A percentile compares a stretch with the other conserved stretches of the same genome.
These are phyloP conservation scores for Pythium phragmiticola DNA, from an alignment of 352 stramenopile species.

Conservation along the genomic window DNA sequence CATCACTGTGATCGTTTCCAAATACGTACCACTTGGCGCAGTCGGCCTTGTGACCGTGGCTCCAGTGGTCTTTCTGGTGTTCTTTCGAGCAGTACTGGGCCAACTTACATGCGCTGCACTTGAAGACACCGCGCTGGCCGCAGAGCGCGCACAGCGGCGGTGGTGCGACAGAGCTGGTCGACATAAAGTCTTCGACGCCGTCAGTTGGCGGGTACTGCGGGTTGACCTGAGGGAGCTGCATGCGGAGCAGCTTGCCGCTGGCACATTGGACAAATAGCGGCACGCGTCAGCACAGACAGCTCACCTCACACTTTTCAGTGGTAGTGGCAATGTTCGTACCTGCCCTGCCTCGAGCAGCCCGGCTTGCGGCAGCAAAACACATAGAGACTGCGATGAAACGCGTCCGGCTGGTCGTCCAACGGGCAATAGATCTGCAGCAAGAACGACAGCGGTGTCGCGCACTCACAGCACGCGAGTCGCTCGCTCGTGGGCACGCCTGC, in stretches of 20 bases:
- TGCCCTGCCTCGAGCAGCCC: conserved; percentile 54
- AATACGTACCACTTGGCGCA: conserved; percentile 52
- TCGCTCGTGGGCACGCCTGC: conserved; percentile 37
- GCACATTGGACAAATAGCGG: not conserved
- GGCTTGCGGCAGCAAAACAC: conserved; percentile 88
- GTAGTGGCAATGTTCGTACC: conserved; percentile 8
- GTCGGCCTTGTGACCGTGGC: conserved; percentile 61
- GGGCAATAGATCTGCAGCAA: conserved; percentile 93
- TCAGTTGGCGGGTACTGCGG: conserved; percentile 81
- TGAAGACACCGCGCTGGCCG: conserved; percentile 60
- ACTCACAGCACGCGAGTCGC: conserved; percentile 53
- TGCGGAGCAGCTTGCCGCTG: conserved; percentile 74
- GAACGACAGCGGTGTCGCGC: conserved; percentile 60
- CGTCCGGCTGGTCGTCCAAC: conserved; percentile 78
- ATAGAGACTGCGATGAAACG: conserved; percentile 94
- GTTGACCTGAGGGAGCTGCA: conserved; percentile 89
- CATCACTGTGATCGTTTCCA: not conserved
- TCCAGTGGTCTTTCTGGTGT: conserved; percentile 84
- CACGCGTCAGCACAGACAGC: not conserved
- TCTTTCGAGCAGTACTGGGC: conserved; percentile 76
- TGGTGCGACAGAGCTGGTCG: not conserved
- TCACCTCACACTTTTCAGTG: not conserved
- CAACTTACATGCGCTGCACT: conserved; percentile 69
- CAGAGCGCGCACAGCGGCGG: conserved; percentile 55
- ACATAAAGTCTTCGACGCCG: conserved; percentile 32